Base-by-base conservation (phyloP, 768 basidiomycete species). In the Ramaria sp. region DNA sequence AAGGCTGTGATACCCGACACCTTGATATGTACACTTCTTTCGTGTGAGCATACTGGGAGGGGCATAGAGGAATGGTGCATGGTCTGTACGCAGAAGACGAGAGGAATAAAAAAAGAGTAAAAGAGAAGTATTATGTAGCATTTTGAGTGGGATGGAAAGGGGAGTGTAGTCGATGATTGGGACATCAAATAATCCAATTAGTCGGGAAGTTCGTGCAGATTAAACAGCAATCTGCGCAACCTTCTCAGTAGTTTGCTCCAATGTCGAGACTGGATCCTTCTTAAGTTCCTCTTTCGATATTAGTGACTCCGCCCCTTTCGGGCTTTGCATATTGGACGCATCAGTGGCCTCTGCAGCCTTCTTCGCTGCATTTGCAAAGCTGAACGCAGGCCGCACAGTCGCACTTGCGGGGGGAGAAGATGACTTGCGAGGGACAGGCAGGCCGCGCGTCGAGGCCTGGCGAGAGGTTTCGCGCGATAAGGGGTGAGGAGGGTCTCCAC, bases 291-390 rank as follows among this genome's bases (percentile, higher is more conserved):
- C 48, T n/a, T 5, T 34, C 10, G 48, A 50, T 9, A 10, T n/a
- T 13, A 5, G 52, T 7, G 22, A 22, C 32, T 20, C n/a, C 22
- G 18, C 61, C 60, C 36, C 54, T 24, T 56, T 59, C 16, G 32
- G 32, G 32, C 8, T 34, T 8, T 34, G 32, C 32, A 13, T 34
- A 8, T 5, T 10, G 5, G 30, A 10, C 5, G 60, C 58, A 13
- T 61, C 64, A 13, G 64, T 61, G 3, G 45, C 60, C 37, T 61
- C 52, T 38, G 58, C 50, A 18, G 58, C 60, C 45, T 73, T 73
- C 61, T 73, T 77, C 63, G 86, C 85, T 37, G 83, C 90, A 52
- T 74, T 83, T 0, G 90, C 89, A 61, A 94, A 94, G 63, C 88
- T 91, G 60, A 92, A 72, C 4, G 77, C 73, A 0, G 88, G 83